Percentiles rank a stretch among this genome's conserved stretches.
Evolutionary conservation across 2,329 filamentous ascomycete genomes (phyloP).

Genomic region (Colletotrichum karsti): DNA sequence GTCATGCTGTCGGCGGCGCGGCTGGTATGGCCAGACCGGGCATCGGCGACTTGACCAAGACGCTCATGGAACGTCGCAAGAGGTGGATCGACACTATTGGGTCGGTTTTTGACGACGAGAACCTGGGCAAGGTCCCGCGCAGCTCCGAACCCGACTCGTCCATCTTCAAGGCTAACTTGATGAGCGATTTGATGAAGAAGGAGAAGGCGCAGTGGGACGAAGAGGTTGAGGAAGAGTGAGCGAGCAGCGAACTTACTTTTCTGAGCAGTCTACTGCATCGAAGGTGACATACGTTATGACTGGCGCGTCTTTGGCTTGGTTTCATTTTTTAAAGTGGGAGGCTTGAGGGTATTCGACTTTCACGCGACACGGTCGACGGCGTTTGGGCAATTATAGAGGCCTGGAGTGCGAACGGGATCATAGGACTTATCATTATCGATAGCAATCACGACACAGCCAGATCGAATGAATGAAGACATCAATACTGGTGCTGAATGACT

Average conservation of each 20-base stretch:
- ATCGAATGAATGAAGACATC: background rate
- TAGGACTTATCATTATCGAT: background rate
- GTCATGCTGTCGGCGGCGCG: slow-evolving; percentile 64
- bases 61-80: slow-evolving; percentile 88
- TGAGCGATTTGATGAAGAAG: slow-evolving; percentile 77
- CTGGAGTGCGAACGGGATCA: slow-evolving; percentile 1
- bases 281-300: slow-evolving; percentile 6
- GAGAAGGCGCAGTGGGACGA: slow-evolving; percentile 87
- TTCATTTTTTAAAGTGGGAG: slow-evolving; percentile 1
- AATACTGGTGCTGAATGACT: background rate
- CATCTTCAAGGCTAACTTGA: slow-evolving; percentile 78
- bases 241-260: background rate
- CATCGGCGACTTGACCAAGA: slow-evolving; percentile 91
- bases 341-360: background rate
- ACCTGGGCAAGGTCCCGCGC: slow-evolving; percentile 76
- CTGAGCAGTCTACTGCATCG: background rate
- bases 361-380: slow-evolving; percentile 3
- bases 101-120: slow-evolving; percentile 87
- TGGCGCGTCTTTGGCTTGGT: background rate
- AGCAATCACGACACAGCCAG: background rate
- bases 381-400: slow-evolving; percentile 14
- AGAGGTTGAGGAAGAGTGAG: slow-evolving; percentile 73
- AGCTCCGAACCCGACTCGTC: slow-evolving; percentile 68
- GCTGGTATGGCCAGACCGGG: slow-evolving; percentile 75
- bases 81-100: slow-evolving; percentile 94